Base-by-base conservation (phyloP, 768 basidiomycete species). In the Lactarius quietus region DNA sequence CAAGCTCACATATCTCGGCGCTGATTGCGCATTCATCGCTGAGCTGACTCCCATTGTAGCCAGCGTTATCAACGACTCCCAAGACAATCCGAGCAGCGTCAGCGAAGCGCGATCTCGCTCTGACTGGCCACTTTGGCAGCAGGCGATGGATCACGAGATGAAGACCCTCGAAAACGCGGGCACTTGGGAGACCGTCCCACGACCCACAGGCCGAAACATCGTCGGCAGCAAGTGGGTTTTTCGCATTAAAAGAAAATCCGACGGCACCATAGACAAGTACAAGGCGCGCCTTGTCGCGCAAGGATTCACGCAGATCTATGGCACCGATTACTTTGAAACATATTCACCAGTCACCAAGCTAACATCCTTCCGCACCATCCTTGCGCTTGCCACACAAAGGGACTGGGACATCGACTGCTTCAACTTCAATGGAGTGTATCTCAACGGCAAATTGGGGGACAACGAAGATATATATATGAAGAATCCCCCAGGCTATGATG, bases 381-480 rank as follows among this genome's bases (percentile, higher is more conserved):
- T 75, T 10, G 76, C 75, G 73, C 73, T 1, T 3, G 45, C 0
- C 23, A 61, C 17, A 70, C 39, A 6, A 6, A 1, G 18, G 17
- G 39, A 71, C 57, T 73, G 73, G 67, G 71, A 73, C 1, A 53
- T 78, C 2, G 69, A 75, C 8, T 75, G 76, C 59, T 62, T 78
- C 8, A 76, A 78, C 61, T 63, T 80, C 39, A 75, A 77, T 51
- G 72, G 71, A 0, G 77, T 74, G 0, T 76, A 72, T 58, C 73
- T 76, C 35, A 71, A 61, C 8, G 36, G 60, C 0, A 26, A 31
- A 6, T 23, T 61, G 3, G 10, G 9, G 3, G 0, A 5, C 0
- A 52, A 69, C 20, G 18, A 41, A 15, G 39, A 41, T 17, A 41
- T 41, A 4, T 41, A 41, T 9, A 41, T 41, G 39, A n/a, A 61